phyloP scores from a whole-genome alignment of 1,284 basidiomycete species.

The Tylopilus sp. region DNA sequence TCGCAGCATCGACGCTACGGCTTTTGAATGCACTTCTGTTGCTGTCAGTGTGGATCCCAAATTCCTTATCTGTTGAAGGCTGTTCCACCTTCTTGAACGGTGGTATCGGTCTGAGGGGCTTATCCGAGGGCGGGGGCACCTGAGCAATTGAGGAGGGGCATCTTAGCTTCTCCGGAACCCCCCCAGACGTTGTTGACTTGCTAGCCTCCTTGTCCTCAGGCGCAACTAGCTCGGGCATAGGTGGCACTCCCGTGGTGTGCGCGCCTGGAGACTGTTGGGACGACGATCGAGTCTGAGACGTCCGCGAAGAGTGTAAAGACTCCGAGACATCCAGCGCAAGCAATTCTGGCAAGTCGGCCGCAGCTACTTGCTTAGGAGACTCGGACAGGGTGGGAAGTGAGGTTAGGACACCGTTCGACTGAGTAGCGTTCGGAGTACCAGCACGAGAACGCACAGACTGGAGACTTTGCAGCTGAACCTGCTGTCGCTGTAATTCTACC shows the following conservation, averaged over 20 bases:
- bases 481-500: conserved; percentile 27
- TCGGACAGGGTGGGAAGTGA: conserved; percentile 25
- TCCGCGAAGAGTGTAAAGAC: conserved; percentile 4
- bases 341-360: conserved; percentile 5
- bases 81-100: conserved; percentile 23
- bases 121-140: conserved; percentile 17
- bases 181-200: not conserved
- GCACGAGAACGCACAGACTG: conserved; percentile 19
- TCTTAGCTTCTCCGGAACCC: conserved; percentile 11
- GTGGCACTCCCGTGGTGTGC: not conserved
- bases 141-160: conserved; percentile 24
- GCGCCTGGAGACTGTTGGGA: conserved; percentile 5
- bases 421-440: conserved; percentile 24
- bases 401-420: conserved; percentile 10
- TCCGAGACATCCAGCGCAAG: not conserved
- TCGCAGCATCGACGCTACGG: conserved; percentile 30
- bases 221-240: not conserved
- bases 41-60: conserved; percentile 24
- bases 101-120: conserved; percentile 13
- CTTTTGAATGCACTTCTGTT: conserved; percentile 21
- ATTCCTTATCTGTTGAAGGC: conserved; percentile 23
- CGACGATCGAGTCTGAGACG: conserved; percentile 3
- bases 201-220: not conserved
- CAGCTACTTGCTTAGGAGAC: conserved; percentile 18
- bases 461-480: conserved; percentile 28